A percentile compares a stretch with the other conserved stretches of the same genome.
phyloP scores from a whole-genome alignment of 2,329 filamentous ascomycete species.

The Trichoderma hamatum region DNA sequence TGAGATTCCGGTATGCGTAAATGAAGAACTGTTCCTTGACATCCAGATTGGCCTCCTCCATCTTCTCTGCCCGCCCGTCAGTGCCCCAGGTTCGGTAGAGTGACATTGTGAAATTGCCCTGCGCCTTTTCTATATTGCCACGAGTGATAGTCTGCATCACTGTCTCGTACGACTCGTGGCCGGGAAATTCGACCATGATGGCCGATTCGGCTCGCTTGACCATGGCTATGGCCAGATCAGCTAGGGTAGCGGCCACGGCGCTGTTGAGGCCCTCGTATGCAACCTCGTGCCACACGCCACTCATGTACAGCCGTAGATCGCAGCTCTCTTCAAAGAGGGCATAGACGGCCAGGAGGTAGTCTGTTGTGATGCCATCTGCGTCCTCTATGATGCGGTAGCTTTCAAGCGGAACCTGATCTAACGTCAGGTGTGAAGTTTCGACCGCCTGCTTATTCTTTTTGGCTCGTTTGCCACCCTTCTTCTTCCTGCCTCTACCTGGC shows the following conservation, averaged over 20 bases:
- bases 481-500: constrained; percentile 28
- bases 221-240: constrained; percentile 47
- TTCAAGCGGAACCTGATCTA: constrained; percentile 47
- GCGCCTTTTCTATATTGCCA: constrained; percentile 40
- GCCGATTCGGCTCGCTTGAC: constrained; percentile 42
- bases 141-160: constrained; percentile 47
- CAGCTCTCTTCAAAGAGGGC: constrained; percentile 43
- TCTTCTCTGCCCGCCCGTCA: background rate
- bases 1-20: constrained; percentile 46
- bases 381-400: constrained; percentile 49
- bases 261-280: constrained; percentile 50
- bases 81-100: background rate
- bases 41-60: constrained; percentile 37
- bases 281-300: constrained; percentile 48
- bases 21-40: constrained; percentile 49
- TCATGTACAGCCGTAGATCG: constrained; percentile 44
- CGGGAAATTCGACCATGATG: constrained; percentile 52
- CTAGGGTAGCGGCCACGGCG: constrained; percentile 48
- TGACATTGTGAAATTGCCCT: constrained; percentile 23
- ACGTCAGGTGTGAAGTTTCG: constrained; percentile 28
- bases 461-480: constrained; percentile 27
- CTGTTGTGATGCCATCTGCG: constrained; percentile 40
- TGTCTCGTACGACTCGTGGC: constrained; percentile 47
- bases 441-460: constrained; percentile 21
- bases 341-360: constrained; percentile 51